Percentiles rank a stretch among this genome's conserved stretches.
Conservation (phyloP, 805 yeast genomes). For the Danielia oregonensis region DNA sequence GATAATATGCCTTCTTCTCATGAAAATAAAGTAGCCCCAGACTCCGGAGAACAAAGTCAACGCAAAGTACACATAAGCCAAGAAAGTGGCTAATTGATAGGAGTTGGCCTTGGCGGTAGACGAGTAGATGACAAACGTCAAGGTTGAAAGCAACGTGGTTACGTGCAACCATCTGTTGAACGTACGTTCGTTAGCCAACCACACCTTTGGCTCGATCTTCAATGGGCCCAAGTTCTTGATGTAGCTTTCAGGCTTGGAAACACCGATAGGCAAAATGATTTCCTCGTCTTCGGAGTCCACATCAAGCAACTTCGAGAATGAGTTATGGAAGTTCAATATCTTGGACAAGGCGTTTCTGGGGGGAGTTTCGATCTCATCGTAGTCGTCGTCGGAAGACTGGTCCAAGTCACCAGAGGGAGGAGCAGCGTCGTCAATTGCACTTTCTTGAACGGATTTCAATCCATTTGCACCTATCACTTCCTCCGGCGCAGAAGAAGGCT, state of each 20-base stretch:
- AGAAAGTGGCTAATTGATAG: constrained; percentile 55
- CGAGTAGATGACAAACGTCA: constrained; percentile 80
- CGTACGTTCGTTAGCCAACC: constrained; percentile 98
- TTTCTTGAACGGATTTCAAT: constrained; percentile 2
- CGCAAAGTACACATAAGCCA: constrained; percentile 78
- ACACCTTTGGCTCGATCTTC: constrained; percentile 94
- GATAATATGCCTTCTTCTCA: constrained; percentile 67
- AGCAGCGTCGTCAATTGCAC: constrained; percentile 8
- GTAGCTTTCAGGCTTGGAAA: constrained; percentile 70
- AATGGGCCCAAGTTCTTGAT: constrained; percentile 88
- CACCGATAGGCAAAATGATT: constrained; percentile 84
- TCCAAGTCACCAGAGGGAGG: constrained; percentile 16
- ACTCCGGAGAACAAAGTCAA: constrained; percentile 78
- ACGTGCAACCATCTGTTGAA: constrained; percentile 94
- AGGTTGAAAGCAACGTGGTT: constrained; percentile 74
- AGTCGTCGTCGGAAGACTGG: constrained; percentile 33
- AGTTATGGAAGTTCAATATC: constrained; percentile 25
- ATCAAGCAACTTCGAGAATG: constrained; percentile 43
- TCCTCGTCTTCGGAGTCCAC: constrained; percentile 84
- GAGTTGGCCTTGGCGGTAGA: constrained; percentile 67
- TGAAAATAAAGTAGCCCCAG: constrained; percentile 86
- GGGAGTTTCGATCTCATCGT: constrained; percentile 21
- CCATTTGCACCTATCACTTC: no score
- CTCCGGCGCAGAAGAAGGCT: no score
- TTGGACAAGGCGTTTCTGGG: constrained; percentile 13